These are phyloP conservation scores for Colletotrichum orchidophilum DNA, from an alignment of 2,329 filamentous ascomycete genomes.

Conservation along the genomic window DNA sequence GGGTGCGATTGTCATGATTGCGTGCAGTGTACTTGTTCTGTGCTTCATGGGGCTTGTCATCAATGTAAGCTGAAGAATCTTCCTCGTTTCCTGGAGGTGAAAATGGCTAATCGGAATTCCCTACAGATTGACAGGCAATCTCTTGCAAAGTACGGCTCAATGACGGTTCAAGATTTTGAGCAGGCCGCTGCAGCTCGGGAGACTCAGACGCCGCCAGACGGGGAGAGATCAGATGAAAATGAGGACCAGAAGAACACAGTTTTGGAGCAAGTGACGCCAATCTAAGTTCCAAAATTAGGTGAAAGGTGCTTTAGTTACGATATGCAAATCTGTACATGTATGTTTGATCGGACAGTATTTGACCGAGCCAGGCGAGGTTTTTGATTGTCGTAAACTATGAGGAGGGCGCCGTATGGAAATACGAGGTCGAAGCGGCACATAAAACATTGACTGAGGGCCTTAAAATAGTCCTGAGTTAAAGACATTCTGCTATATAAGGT, in stretches of 20 bases:
- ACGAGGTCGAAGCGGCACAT: too few species aligned
- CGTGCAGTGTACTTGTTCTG: constrained; percentile 29
- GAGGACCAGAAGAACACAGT: not conserved
- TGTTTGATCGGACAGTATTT: too few species aligned
- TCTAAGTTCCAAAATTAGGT: not conserved
- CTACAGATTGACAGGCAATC: not conserved
- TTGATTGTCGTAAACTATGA: too few species aligned
- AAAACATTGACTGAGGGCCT: too few species aligned
- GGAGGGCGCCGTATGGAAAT: too few species aligned
- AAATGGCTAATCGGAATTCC: not conserved
- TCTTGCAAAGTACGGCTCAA: constrained; percentile 1
- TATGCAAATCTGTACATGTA: too few species aligned
- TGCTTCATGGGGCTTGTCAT: constrained; percentile 27
- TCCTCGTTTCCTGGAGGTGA: not conserved
- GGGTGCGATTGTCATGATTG: constrained; percentile 47
- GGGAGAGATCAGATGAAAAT: not conserved
- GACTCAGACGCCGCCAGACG: not conserved
- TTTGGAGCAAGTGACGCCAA: not conserved
- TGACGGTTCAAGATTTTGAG: not conserved
- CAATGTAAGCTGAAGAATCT: constrained; percentile 14
- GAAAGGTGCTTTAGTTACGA: too few species aligned
- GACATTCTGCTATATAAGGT: too few species aligned
- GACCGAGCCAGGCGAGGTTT: too few species aligned
- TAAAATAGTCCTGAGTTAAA: too few species aligned
- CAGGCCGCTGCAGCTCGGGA: not conserved